phyloP scores from a whole-genome alignment of 1,284 basidiomycete species.

The Malassezia equina region DNA sequence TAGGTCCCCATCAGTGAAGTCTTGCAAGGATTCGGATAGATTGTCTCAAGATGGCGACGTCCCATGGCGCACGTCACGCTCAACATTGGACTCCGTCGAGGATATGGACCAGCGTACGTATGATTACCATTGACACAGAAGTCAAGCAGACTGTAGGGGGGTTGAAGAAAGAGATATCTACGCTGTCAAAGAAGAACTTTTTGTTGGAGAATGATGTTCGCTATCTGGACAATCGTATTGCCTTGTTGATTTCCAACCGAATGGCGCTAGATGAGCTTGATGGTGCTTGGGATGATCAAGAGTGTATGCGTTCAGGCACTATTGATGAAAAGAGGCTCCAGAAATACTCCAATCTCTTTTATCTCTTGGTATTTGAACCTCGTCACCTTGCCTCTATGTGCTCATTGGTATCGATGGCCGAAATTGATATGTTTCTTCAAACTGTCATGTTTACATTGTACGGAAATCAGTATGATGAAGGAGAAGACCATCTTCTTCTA shows the following conservation, averaged over 20 bases:
- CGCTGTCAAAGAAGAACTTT: slow-evolving; percentile 98
- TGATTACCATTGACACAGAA: slow-evolving; percentile 38
- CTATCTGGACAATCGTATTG: slow-evolving; percentile 94
- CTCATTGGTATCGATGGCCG: slow-evolving; percentile 85
- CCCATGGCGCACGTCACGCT: background rate
- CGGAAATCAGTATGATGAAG: slow-evolving; percentile 96
- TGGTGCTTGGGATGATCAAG: slow-evolving; percentile 70
- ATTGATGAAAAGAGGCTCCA: slow-evolving; percentile 84
- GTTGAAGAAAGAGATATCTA: slow-evolving; percentile 91
- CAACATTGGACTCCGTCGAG: background rate
- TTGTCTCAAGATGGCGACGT: background rate
- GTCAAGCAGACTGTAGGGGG: slow-evolving; percentile 92
- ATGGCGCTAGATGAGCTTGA: slow-evolving; percentile 71
- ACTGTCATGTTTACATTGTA: slow-evolving; percentile 99
- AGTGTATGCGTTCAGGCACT: slow-evolving; percentile 46
- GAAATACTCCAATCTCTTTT: slow-evolving; percentile 97
- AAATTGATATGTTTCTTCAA: slow-evolving; percentile 96
- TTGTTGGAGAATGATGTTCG: slow-evolving; percentile 95
- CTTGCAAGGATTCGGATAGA: background rate
- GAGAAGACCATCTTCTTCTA: slow-evolving; percentile 92
- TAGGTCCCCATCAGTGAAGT: background rate
- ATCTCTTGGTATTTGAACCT: slow-evolving; percentile 92
- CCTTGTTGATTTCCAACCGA: slow-evolving; percentile 90
- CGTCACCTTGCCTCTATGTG: slow-evolving; percentile 91
- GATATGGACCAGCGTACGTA: background rate